phyloP scores from a whole-genome alignment of 768 basidiomycete species.

The Boletales sp. region DNA sequence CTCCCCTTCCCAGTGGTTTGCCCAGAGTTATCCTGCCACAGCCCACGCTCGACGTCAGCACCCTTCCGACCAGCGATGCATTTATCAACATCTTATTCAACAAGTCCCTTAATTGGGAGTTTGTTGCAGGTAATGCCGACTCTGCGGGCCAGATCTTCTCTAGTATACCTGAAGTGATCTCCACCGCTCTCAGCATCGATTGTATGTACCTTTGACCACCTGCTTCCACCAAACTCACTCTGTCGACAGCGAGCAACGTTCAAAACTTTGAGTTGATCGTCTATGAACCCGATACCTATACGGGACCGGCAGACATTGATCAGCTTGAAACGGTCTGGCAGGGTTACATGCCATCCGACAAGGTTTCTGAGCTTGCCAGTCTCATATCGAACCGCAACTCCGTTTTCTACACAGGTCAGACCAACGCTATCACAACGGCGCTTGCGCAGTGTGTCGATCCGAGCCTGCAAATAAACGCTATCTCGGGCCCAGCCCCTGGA shows the following conservation, averaged over 20 bases:
- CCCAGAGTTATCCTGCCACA: constrained; percentile 59
- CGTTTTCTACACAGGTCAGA: constrained; percentile 57
- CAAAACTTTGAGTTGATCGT: constrained; percentile 62
- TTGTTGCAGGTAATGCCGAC: constrained; percentile 54
- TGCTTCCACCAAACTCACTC: constrained; percentile 26
- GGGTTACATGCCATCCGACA: constrained; percentile 57
- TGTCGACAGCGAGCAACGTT: constrained; percentile 35
- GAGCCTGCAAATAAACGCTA: constrained; percentile 54
- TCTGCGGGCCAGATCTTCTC: constrained; percentile 77
- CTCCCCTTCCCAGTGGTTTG: constrained; percentile 53
- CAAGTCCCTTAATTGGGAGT: constrained; percentile 59
- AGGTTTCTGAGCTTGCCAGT: constrained; percentile 58
- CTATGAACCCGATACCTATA: constrained; percentile 59
- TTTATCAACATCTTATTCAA: constrained; percentile 68
- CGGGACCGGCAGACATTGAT: constrained; percentile 40
- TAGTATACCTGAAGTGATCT: constrained; percentile 54
- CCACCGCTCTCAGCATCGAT: constrained; percentile 41
- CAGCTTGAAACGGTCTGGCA: constrained; percentile 68
- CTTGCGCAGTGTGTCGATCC: constrained; percentile 72
- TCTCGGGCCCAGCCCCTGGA: constrained; percentile 37
- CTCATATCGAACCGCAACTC: constrained; percentile 62
- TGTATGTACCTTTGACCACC: constrained; percentile 28
- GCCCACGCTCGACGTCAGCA: constrained; percentile 17
- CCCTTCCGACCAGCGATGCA: constrained; percentile 37
- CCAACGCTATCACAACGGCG: constrained; percentile 40